A percentile compares a stretch with the other conserved stretches of the same genome.
These are phyloP conservation scores for Exophiala dermatitidis DNA, from an alignment of 2,329 filamentous ascomycete species.

Conservation along the genomic window DNA sequence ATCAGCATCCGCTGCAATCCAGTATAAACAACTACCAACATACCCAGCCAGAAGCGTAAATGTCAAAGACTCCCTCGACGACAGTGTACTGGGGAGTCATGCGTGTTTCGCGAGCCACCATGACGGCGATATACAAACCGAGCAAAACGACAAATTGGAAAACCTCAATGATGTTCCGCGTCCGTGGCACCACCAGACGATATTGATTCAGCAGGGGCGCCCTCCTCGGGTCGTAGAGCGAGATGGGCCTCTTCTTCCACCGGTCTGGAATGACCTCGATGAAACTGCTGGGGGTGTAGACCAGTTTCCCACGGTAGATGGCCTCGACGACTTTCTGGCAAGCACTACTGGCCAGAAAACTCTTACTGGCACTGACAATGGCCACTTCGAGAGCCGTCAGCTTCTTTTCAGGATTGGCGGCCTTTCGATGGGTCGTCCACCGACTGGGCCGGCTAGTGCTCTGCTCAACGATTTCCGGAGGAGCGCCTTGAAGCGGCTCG, in stretches of 20 bases:
- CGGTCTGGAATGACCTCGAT: conserved; percentile 78
- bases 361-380: conserved; percentile 73
- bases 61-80: conserved; percentile 59
- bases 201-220: conserved; percentile 77
- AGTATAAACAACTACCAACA: neutral
- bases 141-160: conserved; percentile 66
- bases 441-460: conserved; percentile 40
- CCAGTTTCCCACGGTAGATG: conserved; percentile 71
- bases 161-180: conserved; percentile 66
- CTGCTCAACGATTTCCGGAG: conserved; percentile 56
- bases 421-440: conserved; percentile 39
- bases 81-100: conserved; percentile 40
- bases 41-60: conserved; percentile 73
- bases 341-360: conserved; percentile 67
- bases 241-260: conserved; percentile 77
- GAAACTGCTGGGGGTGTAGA: conserved; percentile 75
- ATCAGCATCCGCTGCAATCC: neutral
- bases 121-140: conserved; percentile 61
- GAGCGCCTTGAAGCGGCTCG: conserved; percentile 77
- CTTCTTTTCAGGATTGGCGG: conserved; percentile 48
- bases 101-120: conserved; percentile 59
- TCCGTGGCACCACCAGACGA: conserved; percentile 72
- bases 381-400: conserved; percentile 75
- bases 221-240: conserved; percentile 68
- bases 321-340: conserved; percentile 76